Conservation (phyloP, 129 eudicot species). For the Lactuca sativa region DNA sequence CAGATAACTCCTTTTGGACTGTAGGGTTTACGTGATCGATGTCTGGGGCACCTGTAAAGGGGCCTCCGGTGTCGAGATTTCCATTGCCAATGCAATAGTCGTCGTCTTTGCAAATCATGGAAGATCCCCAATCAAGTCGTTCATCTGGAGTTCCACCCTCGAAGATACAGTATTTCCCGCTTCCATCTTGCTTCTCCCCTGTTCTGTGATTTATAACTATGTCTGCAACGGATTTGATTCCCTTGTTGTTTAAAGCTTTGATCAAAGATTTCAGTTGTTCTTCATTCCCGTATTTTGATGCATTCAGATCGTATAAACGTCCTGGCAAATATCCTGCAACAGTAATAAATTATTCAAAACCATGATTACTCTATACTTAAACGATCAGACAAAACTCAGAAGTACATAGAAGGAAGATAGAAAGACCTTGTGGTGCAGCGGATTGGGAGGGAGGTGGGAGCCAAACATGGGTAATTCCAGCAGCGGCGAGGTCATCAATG, state of each 20-base stretch:
- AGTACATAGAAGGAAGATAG: neutral
- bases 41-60: constrained; percentile 51
- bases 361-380: neutral
- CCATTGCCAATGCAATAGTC: constrained; percentile 58
- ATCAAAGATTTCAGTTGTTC: constrained; percentile 47
- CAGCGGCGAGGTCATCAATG: constrained; percentile 47
- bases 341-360: neutral
- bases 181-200: constrained; percentile 52
- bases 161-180: constrained; percentile 61
- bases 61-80: constrained; percentile 57
- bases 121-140: constrained; percentile 79
- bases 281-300: constrained; percentile 55
- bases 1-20: constrained; percentile 69
- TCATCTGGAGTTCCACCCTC: constrained; percentile 74
- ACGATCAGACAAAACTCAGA: neutral
- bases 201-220: constrained; percentile 74
- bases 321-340: constrained; percentile 73
- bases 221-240: constrained; percentile 68
- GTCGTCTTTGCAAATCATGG: constrained; percentile 65
- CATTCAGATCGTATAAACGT: constrained; percentile 63
- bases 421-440: constrained; percentile 69
- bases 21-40: constrained; percentile 71
- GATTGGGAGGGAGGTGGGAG: constrained; percentile 80
- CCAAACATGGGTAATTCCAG: constrained; percentile 80
- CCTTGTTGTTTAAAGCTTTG: constrained; percentile 45